Evolutionary conservation across 1,139 yeast genomes (phyloP).

Genomic region (Pichia sp.): DNA sequence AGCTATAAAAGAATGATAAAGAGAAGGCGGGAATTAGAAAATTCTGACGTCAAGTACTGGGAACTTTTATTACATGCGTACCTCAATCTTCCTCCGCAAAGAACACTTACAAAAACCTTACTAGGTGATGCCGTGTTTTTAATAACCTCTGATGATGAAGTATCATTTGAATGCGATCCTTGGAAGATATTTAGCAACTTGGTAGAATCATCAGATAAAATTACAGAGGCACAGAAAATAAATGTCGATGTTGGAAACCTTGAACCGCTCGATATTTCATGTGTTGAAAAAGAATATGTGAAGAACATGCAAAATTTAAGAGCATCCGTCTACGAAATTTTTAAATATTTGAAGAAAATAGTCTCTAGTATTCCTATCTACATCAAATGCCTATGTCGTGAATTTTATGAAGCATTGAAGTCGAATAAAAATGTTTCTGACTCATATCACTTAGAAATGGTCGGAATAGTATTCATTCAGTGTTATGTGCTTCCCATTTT

Average conservation of each 20-base stretch:
- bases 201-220: constrained; percentile 23
- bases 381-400: constrained; percentile 48
- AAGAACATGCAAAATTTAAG: constrained; percentile 70
- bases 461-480: constrained; percentile 64
- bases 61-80: constrained; percentile 50
- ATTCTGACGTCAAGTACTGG: constrained; percentile 35
- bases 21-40: constrained; percentile 35
- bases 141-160: constrained; percentile 51
- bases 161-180: constrained; percentile 81
- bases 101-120: constrained; percentile 49
- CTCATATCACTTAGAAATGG: constrained; percentile 55
- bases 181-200: constrained; percentile 49
- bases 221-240: constrained; percentile 40
- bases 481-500: constrained; percentile 65
- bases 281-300: constrained; percentile 65
- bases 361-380: constrained; percentile 57
- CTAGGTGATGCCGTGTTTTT: constrained; percentile 48
- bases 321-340: constrained; percentile 60
- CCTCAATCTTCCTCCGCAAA: constrained; percentile 57
- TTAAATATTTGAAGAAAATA: constrained; percentile 40
- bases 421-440: constrained; percentile 46
- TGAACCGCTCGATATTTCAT: constrained; percentile 72
- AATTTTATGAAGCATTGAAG: constrained; percentile 36
- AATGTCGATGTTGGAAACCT: constrained; percentile 29
- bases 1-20: constrained; percentile 27